Evolutionary conservation across 1,284 basidiomycete genomes (phyloP).

Genomic region (Ustilago trichophora): DNA sequence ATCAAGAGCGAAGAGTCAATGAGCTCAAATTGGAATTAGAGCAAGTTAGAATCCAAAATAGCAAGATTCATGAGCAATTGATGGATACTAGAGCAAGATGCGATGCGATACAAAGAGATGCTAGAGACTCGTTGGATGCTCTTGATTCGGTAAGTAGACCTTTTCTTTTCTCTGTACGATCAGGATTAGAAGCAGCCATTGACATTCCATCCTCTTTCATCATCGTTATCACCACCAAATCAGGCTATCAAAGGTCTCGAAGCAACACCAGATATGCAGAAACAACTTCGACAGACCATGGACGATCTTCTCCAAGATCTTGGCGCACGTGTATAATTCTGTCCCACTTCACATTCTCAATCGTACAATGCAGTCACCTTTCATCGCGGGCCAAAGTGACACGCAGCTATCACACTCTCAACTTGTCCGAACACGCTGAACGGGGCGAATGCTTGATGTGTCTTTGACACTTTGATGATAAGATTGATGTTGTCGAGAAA

Average conservation of each 20-base stretch:
- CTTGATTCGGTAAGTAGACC: conserved; percentile 46
- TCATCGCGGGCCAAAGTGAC: no score
- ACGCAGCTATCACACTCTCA: no score
- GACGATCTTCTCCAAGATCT: conserved; percentile 46
- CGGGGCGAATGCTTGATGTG: background rate
- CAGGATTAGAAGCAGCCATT: no score
- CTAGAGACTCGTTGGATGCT: conserved; percentile 23
- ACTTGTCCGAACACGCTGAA: no score
- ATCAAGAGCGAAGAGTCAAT: conserved; percentile 37
- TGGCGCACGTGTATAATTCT: conserved; percentile 35
- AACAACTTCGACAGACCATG: conserved; percentile 42
- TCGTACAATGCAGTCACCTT: no score
- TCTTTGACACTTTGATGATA: background rate
- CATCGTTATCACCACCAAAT: no score
- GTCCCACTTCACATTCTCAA: no score
- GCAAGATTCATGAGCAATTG: conserved; percentile 10
- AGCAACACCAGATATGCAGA: conserved; percentile 41
- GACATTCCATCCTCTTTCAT: no score
- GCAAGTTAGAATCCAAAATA: conserved; percentile 19
- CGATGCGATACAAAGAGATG: conserved; percentile 19
- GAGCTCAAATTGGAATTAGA: conserved; percentile 35
- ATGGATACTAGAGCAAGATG: conserved; percentile 1
- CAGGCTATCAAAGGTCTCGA: conserved; percentile 48
- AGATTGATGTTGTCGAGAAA: no score
- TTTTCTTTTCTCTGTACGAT: no score